These are phyloP conservation scores for Lactifluus volemus DNA, from an alignment of 768 basidiomycete species.

Conservation along the genomic window DNA sequence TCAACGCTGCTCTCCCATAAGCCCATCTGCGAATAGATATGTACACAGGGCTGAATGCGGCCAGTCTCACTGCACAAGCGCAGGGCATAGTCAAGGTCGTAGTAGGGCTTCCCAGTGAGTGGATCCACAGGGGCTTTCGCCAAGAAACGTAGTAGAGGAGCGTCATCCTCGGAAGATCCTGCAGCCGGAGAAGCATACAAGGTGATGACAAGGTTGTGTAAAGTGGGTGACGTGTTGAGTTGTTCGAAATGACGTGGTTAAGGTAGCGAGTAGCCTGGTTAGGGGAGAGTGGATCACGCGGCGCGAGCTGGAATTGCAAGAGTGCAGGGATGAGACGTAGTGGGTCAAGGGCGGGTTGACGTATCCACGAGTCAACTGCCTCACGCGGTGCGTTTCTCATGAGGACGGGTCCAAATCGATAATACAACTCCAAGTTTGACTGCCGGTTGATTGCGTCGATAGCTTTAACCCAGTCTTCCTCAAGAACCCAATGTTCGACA, in stretches of 20 bases:
- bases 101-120: conserved; percentile 79
- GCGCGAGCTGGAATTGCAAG: conserved; percentile 66
- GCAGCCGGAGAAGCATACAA: conserved; percentile 58
- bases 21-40: conserved; percentile 97
- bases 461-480: conserved; percentile 88
- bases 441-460: conserved; percentile 83
- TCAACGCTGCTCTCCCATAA: conserved; percentile 96
- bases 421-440: conserved; percentile 84
- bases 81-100: conserved; percentile 94
- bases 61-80: conserved; percentile 80
- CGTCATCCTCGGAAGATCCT: conserved; percentile 52
- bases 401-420: conserved; percentile 83
- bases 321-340: conserved; percentile 84
- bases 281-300: conserved; percentile 60
- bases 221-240: conserved; percentile 69
- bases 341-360: conserved; percentile 71
- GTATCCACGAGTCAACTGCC: conserved; percentile 88
- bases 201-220: conserved; percentile 91
- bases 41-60: conserved; percentile 83
- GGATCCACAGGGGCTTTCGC: conserved; percentile 75
- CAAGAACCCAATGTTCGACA: conserved; percentile 84
- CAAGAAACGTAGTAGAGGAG: conserved; percentile 74
- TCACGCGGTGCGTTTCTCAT: conserved; percentile 82
- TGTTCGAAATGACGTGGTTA: conserved; percentile 72
- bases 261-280: conserved; percentile 91